Evolutionary conservation across 2,329 filamentous ascomycete species (phyloP), one percentile per base, ranked within the genome.

Genomic region (Trichoderma citrinoviride): DNA sequence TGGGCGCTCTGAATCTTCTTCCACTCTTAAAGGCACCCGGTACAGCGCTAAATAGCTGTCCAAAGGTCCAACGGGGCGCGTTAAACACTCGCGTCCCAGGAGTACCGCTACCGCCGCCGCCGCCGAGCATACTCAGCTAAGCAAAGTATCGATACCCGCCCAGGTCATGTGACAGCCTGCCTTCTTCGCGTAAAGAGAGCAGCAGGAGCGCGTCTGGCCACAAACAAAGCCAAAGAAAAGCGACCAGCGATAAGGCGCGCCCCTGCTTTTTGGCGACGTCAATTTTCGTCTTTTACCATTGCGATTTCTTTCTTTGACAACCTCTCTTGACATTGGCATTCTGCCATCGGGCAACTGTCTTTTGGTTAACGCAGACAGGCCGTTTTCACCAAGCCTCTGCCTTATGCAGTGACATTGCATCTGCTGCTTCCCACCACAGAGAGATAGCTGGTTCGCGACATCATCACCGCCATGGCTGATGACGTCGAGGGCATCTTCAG

Each of bases 401-500:
- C n/a, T n/a, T 23, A 41, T 12, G 33, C 44, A 27, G 17, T 17
- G 44, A n/a, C 43, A 2, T 19, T 47, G 15, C 21, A 23, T 14
- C 40, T 41, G 44, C 21, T 41, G 56, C 17, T 19, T 37, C 14
- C 10, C 7, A n/a, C 10, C 44, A 6, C 44, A n/a, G 43, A 41
- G n/a, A n/a, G n/a, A n/a, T n/a, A n/a, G 23, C 14, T 12, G 10
- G 10, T 41, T 27, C 21, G 25, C 41, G 67, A 66, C 56, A 80
- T 77, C 75, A 33, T 8, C 8, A 33, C 6, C 12, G 33, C 33
- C 33, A 37, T 37, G 33, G 10, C 33, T 37, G 70, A 66, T 44
- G 73, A 74, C 62, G 63, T 68, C 50, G 70, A 70, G n/a, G 65
- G 72, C 62, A 68, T 80, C 64, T 82, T 82, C 69, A 66, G 72